Percentiles rank a stretch among this genome's conserved stretches.
Evolutionary conservation across 176 grass and related monocot genomes (phyloP).

Genomic region (Bolboschoenus planiculmis): DNA sequence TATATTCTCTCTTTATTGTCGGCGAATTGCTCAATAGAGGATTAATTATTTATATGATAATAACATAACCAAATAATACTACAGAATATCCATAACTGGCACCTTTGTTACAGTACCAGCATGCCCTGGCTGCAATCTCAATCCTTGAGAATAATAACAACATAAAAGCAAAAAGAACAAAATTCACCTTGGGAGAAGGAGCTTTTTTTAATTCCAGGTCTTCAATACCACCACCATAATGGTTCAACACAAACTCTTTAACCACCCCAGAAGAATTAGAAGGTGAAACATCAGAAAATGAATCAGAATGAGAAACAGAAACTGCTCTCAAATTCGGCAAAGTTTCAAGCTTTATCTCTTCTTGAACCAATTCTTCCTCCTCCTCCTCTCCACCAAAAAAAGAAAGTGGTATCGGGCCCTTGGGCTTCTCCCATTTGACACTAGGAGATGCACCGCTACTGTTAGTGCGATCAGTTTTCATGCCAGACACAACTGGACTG

Average conservation of each 20-base stretch:
- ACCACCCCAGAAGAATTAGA: not conserved
- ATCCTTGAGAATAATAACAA: not conserved
- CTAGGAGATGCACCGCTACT: not conserved
- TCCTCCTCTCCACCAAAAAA: slow-evolving; percentile 17
- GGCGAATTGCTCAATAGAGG: not conserved
- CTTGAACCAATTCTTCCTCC: slow-evolving; percentile 2
- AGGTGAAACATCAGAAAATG: not conserved
- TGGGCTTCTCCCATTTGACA: slow-evolving; percentile 23
- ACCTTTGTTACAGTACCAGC: not conserved
- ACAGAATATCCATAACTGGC: not conserved
- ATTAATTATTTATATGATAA: not conserved
- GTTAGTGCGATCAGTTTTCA: not conserved
- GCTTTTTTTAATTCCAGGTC: not conserved
- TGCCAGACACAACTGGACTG: slow-evolving; percentile 17
- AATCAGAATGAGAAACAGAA: slow-evolving; percentile 10
- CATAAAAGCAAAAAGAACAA: not conserved
- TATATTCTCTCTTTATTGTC: not conserved
- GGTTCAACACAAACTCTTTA: not conserved
- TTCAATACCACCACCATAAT: not conserved
- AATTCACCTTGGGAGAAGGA: slow-evolving; percentile 9
- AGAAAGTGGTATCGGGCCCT: slow-evolving; percentile 19
- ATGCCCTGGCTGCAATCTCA: not conserved
- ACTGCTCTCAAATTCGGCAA: not conserved
- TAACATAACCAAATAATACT: not conserved
- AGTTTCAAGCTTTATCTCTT: slow-evolving; percentile 15